These are phyloP conservation scores for Hypoxylon intermedium DNA, from an alignment of 495 filamentous ascomycete genomes.

Conservation along the genomic window DNA sequence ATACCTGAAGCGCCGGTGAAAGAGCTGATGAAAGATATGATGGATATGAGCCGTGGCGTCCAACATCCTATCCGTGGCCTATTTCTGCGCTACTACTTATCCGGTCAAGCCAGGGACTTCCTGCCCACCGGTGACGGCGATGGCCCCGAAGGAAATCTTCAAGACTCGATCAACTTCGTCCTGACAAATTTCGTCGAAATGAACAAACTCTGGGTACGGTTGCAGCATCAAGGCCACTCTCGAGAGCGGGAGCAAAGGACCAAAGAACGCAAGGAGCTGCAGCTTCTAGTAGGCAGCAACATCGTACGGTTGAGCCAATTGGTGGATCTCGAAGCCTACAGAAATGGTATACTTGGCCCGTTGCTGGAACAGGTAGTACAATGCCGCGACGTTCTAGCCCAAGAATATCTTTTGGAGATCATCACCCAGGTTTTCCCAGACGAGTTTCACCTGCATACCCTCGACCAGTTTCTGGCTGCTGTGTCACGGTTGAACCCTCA, in stretches of 20 bases:
- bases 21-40: slow-evolving; percentile 99
- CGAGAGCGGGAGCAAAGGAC: slow-evolving; percentile 90
- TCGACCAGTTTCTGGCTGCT: slow-evolving; percentile 91
- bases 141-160: slow-evolving; percentile 94
- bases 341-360: slow-evolving; percentile 85
- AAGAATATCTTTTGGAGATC: slow-evolving; percentile 96
- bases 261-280: slow-evolving; percentile 92
- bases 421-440: slow-evolving; percentile 99
- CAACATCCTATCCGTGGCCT: slow-evolving; percentile 95
- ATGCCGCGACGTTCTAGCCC: slow-evolving; percentile 93
- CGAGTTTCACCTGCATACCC: slow-evolving; percentile 94
- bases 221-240: slow-evolving; percentile 97
- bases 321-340: slow-evolving; percentile 93
- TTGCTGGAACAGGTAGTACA: slow-evolving; percentile 96
- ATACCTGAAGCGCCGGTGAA: slow-evolving; percentile 98
- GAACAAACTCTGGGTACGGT: slow-evolving; percentile 98
- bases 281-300: slow-evolving; percentile 94
- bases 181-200: slow-evolving; percentile 99
- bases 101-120: slow-evolving; percentile 89
- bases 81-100: slow-evolving; percentile 94
- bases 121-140: slow-evolving; percentile 82
- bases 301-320: slow-evolving; percentile 93
- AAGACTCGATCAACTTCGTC: slow-evolving; percentile 96
- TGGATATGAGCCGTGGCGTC: slow-evolving; percentile 99
- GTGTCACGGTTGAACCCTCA: slow-evolving; percentile 91